These are phyloP conservation scores for Hirsutella thompsonii DNA, from an alignment of 2,329 filamentous ascomycete genomes.

Conservation along the genomic window DNA sequence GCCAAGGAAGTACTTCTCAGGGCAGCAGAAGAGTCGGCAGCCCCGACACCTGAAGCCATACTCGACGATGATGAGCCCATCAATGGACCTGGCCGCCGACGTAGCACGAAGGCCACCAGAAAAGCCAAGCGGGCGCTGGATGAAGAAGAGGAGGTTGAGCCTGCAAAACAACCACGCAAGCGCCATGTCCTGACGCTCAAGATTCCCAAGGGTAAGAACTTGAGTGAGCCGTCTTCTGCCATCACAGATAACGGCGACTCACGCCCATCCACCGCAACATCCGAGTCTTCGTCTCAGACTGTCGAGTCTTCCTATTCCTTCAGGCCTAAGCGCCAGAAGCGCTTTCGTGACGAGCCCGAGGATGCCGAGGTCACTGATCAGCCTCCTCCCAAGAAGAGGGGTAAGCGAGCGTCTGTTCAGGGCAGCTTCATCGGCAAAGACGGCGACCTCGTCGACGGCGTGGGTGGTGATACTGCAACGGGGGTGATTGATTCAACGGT, in stretches of 20 bases:
- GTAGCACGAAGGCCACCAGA: neutral
- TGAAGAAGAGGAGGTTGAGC: slow-evolving; percentile 6
- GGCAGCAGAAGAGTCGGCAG: slow-evolving; percentile 1
- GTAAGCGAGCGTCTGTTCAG: slow-evolving; percentile 13
- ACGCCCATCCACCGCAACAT: slow-evolving; percentile 39
- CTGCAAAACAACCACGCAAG: slow-evolving; percentile 12
- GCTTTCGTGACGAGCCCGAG: slow-evolving; percentile 36
- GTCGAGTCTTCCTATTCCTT: slow-evolving; percentile 39
- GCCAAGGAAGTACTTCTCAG: slow-evolving; percentile 1
- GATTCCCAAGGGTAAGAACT: slow-evolving; percentile 27
- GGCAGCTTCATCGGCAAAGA: slow-evolving; percentile 1
- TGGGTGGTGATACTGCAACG: slow-evolving; percentile 4
- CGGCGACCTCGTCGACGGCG: neutral
- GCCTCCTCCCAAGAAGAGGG: slow-evolving; percentile 24
- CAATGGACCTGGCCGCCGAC: neutral
- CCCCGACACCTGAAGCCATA: neutral
- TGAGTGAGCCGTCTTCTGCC: slow-evolving; percentile 21
- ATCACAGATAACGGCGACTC: slow-evolving; percentile 30
- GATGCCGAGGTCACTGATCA: slow-evolving; percentile 23
- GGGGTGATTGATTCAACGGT: slow-evolving; percentile 11
- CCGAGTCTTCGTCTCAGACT: slow-evolving; percentile 35
- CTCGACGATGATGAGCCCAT: neutral
- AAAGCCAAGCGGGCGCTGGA: neutral
- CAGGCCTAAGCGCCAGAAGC: slow-evolving; percentile 40
- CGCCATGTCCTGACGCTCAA: slow-evolving; percentile 23